phyloP scores from a whole-genome alignment of 163 green algal species.

The Scenedesmus sp. region DNA sequence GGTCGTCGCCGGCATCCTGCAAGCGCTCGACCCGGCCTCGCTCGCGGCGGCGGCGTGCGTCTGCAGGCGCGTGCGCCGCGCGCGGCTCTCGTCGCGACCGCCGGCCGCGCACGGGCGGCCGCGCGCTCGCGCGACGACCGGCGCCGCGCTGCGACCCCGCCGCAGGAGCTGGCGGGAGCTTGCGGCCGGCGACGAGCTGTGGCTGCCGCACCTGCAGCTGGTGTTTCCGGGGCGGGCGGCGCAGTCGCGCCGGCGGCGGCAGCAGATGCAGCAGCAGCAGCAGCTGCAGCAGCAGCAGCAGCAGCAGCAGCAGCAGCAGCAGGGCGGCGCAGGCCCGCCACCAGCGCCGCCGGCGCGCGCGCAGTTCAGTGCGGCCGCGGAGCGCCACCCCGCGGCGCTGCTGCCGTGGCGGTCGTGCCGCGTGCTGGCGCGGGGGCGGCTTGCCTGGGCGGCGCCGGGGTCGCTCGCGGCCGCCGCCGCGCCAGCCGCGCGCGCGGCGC shows the following conservation, averaged over 20 bases:
- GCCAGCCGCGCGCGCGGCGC: neutral
- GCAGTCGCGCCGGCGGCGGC: neutral
- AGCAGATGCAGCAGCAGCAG: slow-evolving; percentile 5
- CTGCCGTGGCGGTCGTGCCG: slow-evolving; percentile 25
- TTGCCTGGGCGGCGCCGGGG: too few species aligned
- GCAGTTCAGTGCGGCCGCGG: neutral
- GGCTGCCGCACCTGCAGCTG: slow-evolving; percentile 20
- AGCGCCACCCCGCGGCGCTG: slow-evolving; percentile 3
- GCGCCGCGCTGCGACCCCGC: neutral
- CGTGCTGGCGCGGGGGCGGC: neutral
- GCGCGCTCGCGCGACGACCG: neutral
- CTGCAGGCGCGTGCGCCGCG: neutral
- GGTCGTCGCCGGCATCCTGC: slow-evolving; percentile 19
- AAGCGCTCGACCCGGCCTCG: slow-evolving; percentile 28
- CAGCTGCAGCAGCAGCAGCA: slow-evolving; percentile 5
- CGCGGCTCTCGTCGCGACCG: neutral
- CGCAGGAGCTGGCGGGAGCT: slow-evolving; percentile 28
- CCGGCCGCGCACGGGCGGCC: neutral
- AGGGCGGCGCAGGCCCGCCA: too few species aligned
- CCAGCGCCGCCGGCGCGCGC: neutral
- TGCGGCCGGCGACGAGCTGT: slow-evolving; percentile 2
- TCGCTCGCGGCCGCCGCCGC: neutral
- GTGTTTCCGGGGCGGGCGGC: neutral
- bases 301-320: slow-evolving; percentile 5
- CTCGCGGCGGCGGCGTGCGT: slow-evolving; percentile 36